Percentiles rank a stretch among this genome's conserved stretches.
These are phyloP conservation scores for Yarrowia sp. DNA, from an alignment of 805 yeast species.

Conservation along the genomic window DNA sequence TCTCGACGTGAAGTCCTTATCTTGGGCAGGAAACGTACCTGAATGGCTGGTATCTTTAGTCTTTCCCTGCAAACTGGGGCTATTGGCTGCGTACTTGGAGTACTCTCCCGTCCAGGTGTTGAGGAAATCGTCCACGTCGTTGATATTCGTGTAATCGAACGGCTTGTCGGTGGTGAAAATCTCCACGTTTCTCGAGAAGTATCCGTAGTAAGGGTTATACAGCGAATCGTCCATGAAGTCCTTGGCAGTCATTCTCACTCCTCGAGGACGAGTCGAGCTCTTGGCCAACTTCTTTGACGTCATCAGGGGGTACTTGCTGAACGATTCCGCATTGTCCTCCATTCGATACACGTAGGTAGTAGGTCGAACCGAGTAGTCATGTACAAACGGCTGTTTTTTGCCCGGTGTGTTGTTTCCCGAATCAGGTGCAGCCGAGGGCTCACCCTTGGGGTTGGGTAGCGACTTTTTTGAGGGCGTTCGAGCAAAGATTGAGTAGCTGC, in stretches of 20 bases:
- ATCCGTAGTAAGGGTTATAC: slow-evolving; percentile 83
- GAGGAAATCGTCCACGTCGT: slow-evolving; percentile 73
- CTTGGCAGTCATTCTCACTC: slow-evolving; percentile 72
- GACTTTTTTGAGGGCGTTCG: slow-evolving; percentile 11
- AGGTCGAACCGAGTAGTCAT: slow-evolving; percentile 50
- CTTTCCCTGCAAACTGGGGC: slow-evolving; percentile 42
- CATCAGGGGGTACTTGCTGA: slow-evolving; percentile 56
- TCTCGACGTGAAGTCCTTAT: slow-evolving; percentile 34
- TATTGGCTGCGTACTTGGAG: slow-evolving; percentile 55
- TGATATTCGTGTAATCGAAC: slow-evolving; percentile 63
- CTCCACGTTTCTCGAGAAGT: slow-evolving; percentile 78
- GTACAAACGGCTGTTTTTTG: slow-evolving; percentile 41
- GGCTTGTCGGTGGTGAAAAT: slow-evolving; percentile 73
- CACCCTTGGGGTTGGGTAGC: slow-evolving; percentile 31
- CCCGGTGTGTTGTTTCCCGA: background rate
- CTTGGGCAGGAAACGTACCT: slow-evolving; percentile 34
- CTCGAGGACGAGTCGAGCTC: slow-evolving; percentile 58
- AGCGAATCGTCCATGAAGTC: slow-evolving; percentile 87
- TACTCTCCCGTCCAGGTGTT: slow-evolving; percentile 71
- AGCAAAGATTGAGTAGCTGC: slow-evolving; percentile 34
- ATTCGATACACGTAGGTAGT: slow-evolving; percentile 50
- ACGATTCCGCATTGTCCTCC: slow-evolving; percentile 51
- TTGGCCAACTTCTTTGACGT: slow-evolving; percentile 51
- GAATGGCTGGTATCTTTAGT: slow-evolving; percentile 40
- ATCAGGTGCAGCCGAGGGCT: slow-evolving; percentile 29